These are phyloP conservation scores for Tetraselmis striata DNA, from an alignment of 139 green algal genomes.

Conservation along the genomic window DNA sequence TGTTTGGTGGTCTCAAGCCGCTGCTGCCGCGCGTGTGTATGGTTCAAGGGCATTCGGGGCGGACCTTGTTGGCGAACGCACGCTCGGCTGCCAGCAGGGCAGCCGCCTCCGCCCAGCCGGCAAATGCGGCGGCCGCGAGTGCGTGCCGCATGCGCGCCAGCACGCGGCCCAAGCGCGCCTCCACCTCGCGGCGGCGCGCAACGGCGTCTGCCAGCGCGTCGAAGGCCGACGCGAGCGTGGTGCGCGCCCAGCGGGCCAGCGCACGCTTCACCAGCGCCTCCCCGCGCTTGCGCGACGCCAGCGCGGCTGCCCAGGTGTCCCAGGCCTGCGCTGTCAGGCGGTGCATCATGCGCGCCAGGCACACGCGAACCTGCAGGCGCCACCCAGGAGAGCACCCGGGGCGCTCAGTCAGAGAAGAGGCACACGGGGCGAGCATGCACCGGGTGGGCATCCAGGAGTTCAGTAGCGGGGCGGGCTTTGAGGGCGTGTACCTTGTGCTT, in stretches of 20 bases:
- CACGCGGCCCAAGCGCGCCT: slow-evolving; percentile 3
- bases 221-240: slow-evolving; percentile 2
- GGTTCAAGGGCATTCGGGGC: too few species aligned
- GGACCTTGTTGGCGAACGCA: not conserved
- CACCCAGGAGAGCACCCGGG: too few species aligned
- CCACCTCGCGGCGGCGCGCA: not conserved
- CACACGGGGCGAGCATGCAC: too few species aligned
- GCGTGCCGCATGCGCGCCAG: not conserved
- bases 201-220: slow-evolving; percentile 11
- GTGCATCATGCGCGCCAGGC: not conserved
- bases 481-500: not conserved
- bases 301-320: not conserved
- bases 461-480: too few species aligned
- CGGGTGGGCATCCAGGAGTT: too few species aligned
- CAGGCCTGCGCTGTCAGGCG: not conserved
- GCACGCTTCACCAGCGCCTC: not conserved
- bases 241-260: not conserved
- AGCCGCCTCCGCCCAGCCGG: not conserved
- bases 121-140: not conserved
- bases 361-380: not conserved
- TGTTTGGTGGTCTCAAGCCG: too few species aligned
- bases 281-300: not conserved
- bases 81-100: not conserved
- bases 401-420: too few species aligned
- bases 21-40: too few species aligned